Evolutionary conservation across 1,139 yeast genomes (phyloP), one percentile per base, ranked within the genome.

Genomic region (Candida albicans): DNA sequence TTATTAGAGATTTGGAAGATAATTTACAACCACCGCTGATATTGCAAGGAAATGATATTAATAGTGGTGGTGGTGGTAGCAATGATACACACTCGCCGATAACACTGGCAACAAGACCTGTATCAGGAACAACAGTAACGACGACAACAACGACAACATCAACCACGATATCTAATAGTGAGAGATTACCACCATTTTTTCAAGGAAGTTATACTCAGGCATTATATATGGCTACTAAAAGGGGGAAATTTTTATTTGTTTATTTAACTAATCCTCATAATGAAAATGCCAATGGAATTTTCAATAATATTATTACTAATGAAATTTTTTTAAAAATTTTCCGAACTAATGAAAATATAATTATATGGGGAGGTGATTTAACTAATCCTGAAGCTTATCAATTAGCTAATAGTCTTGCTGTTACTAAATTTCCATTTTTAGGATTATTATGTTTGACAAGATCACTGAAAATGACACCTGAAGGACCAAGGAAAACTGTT

Each of bases 341-440:
- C 39, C 46, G 50, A 12, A 67, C 67, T 29, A 78, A 79, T 42
- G 75, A 75, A 41, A 69, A 76, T 37, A 62, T 83, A 3, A 56
- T 89, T 2, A 68, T 89, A 4, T 93, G 98, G 98, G 96, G 95
- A 31, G 96, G 97, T 8, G 87, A 87, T 58, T 79, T 87, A 27
- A 77, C 81, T 12, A 81, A 84, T 49, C 81, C 90, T 11, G 98
- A 93, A 62, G 88, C 95, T 1, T 84, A 81, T 57, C 96, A 89
- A 56, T 82, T 89, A 12, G 88, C 96, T 0, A 84, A 85, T 57
- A 80, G 86, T 39, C 75, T 91, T 48, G 79, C 80, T 48, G 87
- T 85, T 35, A 79, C 91, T 15, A 78, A 80, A 51, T 84, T 85
- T 56, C 99, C 99, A 9, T 87, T 87, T 58, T 64, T 88, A 34